Evolutionary conservation across 2,329 filamentous ascomycete species (phyloP).

Genomic region (Fusarium agapanthi): DNA sequence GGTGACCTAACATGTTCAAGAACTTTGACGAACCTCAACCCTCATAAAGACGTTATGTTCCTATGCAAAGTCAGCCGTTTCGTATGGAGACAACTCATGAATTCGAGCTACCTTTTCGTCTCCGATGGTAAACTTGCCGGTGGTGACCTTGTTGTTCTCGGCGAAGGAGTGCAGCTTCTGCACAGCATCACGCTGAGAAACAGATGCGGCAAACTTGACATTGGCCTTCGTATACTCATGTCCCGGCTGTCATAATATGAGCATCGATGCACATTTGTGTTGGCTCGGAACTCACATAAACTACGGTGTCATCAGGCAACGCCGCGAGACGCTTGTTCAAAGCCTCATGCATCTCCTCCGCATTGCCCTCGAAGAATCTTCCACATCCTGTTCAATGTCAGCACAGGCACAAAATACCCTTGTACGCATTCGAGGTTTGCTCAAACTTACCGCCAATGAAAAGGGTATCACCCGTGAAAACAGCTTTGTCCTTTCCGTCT

Average conservation of each 20-base stretch:
- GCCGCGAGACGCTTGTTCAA: constrained; percentile 84
- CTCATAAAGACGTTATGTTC: constrained; percentile 98
- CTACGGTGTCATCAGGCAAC: constrained; percentile 88
- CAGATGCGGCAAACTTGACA: constrained; percentile 83
- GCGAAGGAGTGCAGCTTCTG: constrained; percentile 81
- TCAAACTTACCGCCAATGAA: constrained; percentile 80
- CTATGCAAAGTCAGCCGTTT: constrained; percentile 53
- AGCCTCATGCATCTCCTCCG: constrained; percentile 91
- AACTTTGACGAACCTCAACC: constrained; percentile 67
- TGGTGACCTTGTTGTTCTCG: constrained; percentile 83
- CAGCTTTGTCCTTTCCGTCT: constrained; percentile 76
- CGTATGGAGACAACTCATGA: not conserved
- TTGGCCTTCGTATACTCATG: constrained; percentile 99
- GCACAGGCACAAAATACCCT: not conserved
- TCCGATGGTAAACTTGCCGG: constrained; percentile 95
- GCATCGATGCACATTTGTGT: not conserved
- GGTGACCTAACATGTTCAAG: not conserved
- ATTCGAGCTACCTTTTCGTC: constrained; percentile 81
- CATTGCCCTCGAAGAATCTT: constrained; percentile 92
- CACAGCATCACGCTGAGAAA: constrained; percentile 78
- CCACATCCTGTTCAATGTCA: constrained; percentile 74
- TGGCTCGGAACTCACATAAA: constrained; percentile 71
- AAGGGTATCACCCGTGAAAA: constrained; percentile 96
- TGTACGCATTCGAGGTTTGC: not conserved
- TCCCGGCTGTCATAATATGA: constrained; percentile 69